Conservation (phyloP, 225 moss, liverwort and hornwort species). For the Climacium dendroides region DNA sequence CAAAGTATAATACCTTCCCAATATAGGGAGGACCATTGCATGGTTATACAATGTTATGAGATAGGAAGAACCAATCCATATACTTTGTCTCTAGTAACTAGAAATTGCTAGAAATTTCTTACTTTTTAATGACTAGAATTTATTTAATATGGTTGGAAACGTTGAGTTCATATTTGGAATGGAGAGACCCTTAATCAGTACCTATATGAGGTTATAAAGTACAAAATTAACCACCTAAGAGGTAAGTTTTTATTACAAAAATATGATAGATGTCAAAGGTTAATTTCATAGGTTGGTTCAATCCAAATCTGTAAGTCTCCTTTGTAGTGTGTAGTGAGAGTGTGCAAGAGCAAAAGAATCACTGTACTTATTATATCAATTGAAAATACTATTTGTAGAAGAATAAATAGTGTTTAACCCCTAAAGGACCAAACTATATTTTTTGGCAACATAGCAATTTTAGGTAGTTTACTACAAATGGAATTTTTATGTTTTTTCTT, state of each 20-base stretch:
- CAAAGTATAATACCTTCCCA: too few relatives aligned
- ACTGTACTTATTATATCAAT: neutral
- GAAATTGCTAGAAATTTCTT: neutral
- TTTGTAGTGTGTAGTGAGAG: neutral
- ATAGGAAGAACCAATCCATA: too few relatives aligned
- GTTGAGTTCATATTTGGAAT: neutral
- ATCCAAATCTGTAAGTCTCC: neutral
- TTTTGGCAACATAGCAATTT: too few relatives aligned
- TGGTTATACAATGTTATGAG: too few relatives aligned
- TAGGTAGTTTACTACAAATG: too few relatives aligned
- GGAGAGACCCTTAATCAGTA: neutral
- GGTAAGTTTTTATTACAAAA: neutral
- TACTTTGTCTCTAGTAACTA: too few relatives aligned
- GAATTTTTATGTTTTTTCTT: too few relatives aligned
- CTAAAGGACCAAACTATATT: too few relatives aligned
- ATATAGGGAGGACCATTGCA: too few relatives aligned
- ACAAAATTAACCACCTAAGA: neutral
- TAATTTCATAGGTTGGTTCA: neutral
- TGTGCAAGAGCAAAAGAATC: neutral
- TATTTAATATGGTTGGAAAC: neutral
- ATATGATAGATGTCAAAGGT: accelerated
- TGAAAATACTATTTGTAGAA: too few relatives aligned
- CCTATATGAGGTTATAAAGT: neutral
- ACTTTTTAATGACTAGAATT: too few relatives aligned
- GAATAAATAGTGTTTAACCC: too few relatives aligned